Evolutionary conservation across 495 filamentous ascomycete genomes (phyloP).

Genomic region (Aspergillus egyptiacus): DNA sequence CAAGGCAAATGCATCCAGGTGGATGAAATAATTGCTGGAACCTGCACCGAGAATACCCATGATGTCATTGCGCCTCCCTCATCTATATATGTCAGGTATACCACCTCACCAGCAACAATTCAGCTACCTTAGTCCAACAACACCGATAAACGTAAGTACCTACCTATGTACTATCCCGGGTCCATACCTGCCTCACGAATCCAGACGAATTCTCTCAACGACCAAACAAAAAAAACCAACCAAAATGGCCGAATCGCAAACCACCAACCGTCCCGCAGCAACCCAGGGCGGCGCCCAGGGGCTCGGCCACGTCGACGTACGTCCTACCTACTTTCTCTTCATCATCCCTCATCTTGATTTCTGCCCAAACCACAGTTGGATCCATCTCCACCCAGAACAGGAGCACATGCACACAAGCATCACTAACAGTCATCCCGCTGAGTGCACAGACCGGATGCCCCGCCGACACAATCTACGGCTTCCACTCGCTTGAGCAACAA

Average conservation of each 20-base stretch:
- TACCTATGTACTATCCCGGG: too few species aligned
- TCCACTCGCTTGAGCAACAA: slow-evolving; percentile 29
- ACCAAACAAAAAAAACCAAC: background rate
- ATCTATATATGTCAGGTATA: background rate
- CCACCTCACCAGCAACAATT: too few species aligned
- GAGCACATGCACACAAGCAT: too few species aligned
- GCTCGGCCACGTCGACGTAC: slow-evolving; percentile 25
- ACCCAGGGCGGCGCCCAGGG: slow-evolving; percentile 21
- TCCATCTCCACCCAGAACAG: too few species aligned
- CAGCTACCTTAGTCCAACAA: too few species aligned
- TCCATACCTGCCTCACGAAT: background rate
- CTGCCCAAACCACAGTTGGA: too few species aligned
- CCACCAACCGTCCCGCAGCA: slow-evolving; percentile 15
- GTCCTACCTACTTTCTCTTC: background rate
- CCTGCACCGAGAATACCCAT: background rate
- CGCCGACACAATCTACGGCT: slow-evolving; percentile 24
- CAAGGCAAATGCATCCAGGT: background rate
- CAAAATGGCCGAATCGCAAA: slow-evolving; percentile 7
- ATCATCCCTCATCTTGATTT: background rate
- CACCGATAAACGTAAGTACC: too few species aligned
- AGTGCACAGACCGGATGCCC: slow-evolving; percentile 20
- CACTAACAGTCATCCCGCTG: background rate
- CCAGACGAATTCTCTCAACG: background rate
- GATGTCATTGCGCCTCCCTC: background rate
- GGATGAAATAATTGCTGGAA: too few species aligned